Evolutionary conservation across 2,329 filamentous ascomycete genomes (phyloP).

Genomic region (Fusarium fracticaudum): DNA sequence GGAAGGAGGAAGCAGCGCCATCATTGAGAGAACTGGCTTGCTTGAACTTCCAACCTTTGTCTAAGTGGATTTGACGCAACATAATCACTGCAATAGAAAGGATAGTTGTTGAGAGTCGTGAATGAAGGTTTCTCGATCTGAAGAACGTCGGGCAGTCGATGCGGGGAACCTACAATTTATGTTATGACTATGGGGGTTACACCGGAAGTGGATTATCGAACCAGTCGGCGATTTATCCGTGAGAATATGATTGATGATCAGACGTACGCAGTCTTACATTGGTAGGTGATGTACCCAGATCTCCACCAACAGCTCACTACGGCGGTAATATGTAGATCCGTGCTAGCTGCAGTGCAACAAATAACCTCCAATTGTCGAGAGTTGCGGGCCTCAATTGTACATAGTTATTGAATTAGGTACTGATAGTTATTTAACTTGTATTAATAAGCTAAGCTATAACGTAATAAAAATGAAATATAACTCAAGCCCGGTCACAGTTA

Average conservation of each 20-base stretch:
- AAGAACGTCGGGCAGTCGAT: background rate
- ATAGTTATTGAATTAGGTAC: no score
- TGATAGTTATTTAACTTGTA: accelerated
- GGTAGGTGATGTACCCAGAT: background rate
- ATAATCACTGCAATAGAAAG: accelerated
- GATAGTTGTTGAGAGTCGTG: accelerated
- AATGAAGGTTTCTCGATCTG: background rate
- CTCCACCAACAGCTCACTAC: background rate
- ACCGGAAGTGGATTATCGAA: background rate
- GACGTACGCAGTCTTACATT: background rate
- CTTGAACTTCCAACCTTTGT: background rate
- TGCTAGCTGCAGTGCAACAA: background rate
- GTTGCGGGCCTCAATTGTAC: background rate
- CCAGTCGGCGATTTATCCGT: background rate
- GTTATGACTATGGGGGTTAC: background rate
- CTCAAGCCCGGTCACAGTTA: accelerated
- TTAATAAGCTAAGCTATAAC: no score
- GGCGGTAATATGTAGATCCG: background rate
- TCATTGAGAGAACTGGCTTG: background rate
- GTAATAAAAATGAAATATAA: accelerated
- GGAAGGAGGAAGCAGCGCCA: background rate
- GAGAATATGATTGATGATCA: background rate
- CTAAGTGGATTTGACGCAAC: background rate
- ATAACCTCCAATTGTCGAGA: accelerated
- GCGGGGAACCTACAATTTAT: background rate